A percentile compares a stretch with the other conserved stretches of the same genome.
Conservation (phyloP, 192 early-diverging fungal species). For the Gorgonomyces haynaldii region DNA sequence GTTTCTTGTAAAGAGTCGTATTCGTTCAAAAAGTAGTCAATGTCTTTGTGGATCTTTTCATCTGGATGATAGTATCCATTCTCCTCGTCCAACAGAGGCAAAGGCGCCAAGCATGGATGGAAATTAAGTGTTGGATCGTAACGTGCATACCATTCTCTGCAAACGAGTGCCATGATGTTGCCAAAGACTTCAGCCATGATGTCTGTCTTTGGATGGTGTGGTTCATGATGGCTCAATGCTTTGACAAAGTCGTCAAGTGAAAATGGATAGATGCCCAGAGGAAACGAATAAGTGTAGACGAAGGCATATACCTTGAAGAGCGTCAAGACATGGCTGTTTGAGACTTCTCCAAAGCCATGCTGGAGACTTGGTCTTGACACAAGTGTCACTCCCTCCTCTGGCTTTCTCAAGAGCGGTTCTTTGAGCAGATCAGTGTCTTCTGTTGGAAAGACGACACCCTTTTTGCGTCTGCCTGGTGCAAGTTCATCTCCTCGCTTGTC, state of each 20-base stretch:
- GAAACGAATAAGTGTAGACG: conserved; percentile 41
- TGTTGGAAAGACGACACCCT: conserved; percentile 49
- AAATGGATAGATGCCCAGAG: conserved; percentile 56
- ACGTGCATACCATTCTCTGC: conserved; percentile 27
- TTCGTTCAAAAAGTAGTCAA: neutral
- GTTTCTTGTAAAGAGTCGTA: conserved; percentile 18
- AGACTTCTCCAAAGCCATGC: conserved; percentile 31
- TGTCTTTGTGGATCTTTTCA: neutral
- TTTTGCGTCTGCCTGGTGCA: conserved; percentile 1
- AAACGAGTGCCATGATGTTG: conserved; percentile 34
- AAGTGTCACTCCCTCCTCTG: conserved; percentile 18
- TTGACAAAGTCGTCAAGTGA: conserved; percentile 68
- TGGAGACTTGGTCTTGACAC: conserved; percentile 29
- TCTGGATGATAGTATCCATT: neutral
- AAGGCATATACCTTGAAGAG: conserved; percentile 60
- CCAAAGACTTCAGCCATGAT: conserved; percentile 24
- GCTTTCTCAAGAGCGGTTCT: conserved; percentile 21
- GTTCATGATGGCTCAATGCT: conserved; percentile 24
- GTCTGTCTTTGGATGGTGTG: conserved; percentile 1
- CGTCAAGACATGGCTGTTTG: conserved; percentile 25
- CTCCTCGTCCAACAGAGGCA: neutral
- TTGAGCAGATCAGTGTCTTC: conserved; percentile 69
- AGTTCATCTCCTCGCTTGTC: conserved; percentile 7
- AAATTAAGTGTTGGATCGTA: neutral
- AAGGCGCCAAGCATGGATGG: neutral